Conservation (phyloP, 2,329 filamentous ascomycete species). For the Leptodontidium sp. region DNA sequence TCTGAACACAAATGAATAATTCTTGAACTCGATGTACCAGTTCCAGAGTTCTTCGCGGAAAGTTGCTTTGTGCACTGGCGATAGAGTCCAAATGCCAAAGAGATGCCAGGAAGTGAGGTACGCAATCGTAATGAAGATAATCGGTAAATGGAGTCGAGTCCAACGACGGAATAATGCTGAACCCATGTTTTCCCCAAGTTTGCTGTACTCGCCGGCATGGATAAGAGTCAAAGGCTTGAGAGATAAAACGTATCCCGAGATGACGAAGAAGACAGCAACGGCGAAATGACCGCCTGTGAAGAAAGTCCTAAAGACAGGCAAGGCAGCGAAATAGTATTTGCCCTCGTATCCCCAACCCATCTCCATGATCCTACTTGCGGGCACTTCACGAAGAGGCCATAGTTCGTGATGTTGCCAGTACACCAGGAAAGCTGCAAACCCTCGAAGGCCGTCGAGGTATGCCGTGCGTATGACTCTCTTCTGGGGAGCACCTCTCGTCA, state of each 20-base stretch:
- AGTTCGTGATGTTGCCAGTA: slow-evolving; percentile 54
- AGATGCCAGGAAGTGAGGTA: slow-evolving; percentile 42
- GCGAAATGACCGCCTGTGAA: slow-evolving; percentile 69
- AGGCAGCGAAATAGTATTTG: slow-evolving; percentile 49
- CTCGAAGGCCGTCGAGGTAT: slow-evolving; percentile 58
- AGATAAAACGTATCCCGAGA: slow-evolving; percentile 57
- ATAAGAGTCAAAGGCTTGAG: slow-evolving; percentile 53
- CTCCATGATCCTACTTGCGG: slow-evolving; percentile 34
- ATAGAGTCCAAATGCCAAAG: slow-evolving; percentile 40
- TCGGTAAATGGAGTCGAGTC: slow-evolving; percentile 55
- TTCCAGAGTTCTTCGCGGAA: slow-evolving; percentile 38
- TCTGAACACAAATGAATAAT: slow-evolving; percentile 72
- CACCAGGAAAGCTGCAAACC: slow-evolving; percentile 57
- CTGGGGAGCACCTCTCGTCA: slow-evolving; percentile 19
- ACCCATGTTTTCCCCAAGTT: slow-evolving; percentile 51
- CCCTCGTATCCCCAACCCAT: slow-evolving; percentile 45
- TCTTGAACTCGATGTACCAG: slow-evolving; percentile 63
- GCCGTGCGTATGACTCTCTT: slow-evolving; percentile 46
- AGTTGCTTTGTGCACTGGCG: slow-evolving; percentile 31
- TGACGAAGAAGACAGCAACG: slow-evolving; percentile 60
- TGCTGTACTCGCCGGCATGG: slow-evolving; percentile 48
- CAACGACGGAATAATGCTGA: slow-evolving; percentile 57
- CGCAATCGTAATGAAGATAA: slow-evolving; percentile 53
- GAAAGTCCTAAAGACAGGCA: slow-evolving; percentile 66
- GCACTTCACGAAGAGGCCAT: slow-evolving; percentile 44